Base-by-base conservation (phyloP, 345 rosid genomes). In the Hibiscus tridactylites region DNA sequence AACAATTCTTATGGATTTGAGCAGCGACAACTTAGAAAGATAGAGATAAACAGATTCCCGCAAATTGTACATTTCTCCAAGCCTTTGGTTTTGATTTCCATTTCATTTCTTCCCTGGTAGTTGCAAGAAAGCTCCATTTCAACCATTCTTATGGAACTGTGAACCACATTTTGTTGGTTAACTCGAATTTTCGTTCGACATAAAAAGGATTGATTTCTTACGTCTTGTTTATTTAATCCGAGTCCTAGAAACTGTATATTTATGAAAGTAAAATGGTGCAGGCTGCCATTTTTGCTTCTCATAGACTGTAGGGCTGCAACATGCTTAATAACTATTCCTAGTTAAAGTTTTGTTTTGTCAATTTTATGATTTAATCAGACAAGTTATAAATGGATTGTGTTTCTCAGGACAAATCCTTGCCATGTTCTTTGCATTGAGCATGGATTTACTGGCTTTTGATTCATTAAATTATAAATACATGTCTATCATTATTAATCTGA, bases 1-100 rank as follows among this genome's bases (percentile, higher is more conserved):
- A 78, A 91, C 87, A 3, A 88, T 90, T 76, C 86, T 84, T n/a
- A 73, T 85, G 5, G 96, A 88, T 79, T 81, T 89, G 28, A 81
- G 96, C 77, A 83, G 86, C 21, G 86, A 86, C 79, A 85, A 81
- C 53, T 33, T 83, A 77, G 91, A 80, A 75, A 74, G 78, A 26
- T 87, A 87, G 82, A 77, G 24, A 75, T 57, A 1, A 65, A 71
- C 53, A 39, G 61, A 39, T 39, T 54, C 50, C 52, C 52, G 29
- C 16, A 33, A 46, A 74, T 44, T 86, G 89, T 86, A 80, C 83
- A 86, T 84, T 71, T 73, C 71, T 53, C 61, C n/a, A 44, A 75
- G 57, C 29, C 29, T 7, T 61, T 54, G 59, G 16, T 62, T 78
- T 60, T 21, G 3, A 5, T 6, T 70, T 49, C 67, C 26, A 33